Evolutionary conservation across 2,329 filamentous ascomycete species (phyloP), one percentile per base, ranked within the genome.

Genomic region (Colletotrichum coccodes): DNA sequence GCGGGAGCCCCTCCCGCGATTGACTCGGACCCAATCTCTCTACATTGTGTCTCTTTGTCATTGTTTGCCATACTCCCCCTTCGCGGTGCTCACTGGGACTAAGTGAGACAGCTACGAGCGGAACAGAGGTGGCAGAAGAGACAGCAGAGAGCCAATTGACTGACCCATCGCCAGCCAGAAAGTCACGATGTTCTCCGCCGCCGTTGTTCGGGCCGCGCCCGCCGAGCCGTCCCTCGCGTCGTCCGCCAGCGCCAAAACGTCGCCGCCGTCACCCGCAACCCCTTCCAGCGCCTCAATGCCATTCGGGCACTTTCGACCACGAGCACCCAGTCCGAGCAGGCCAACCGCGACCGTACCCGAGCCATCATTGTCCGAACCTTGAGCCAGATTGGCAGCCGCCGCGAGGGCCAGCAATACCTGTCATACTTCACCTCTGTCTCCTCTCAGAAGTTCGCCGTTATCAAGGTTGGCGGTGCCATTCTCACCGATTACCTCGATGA

Each of bases 391-490:
- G 95, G 94, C 71, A 97, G 94, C 71, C 97, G 97, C 88, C 88
- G 95, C 70, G 95, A 99, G 84, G 94, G 97, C 72, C 94, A 98
- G 85, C 95, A 98, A 82, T 98, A 98, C 82, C 91, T 98, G 68
- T 96, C 95, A 73, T 94, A 98, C 80, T 99, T 99, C 86, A 96
- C 92, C 74, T 97, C 95, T 38, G 95, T 98, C 71, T 96, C 94
- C 50, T 97, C 94, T 40, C 95, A 98, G 84, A 94, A 97, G 78
- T 99, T 98, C 80, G 95, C 95, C 73, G 95, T 99, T 56, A 97
- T 99, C 82, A 99, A 99, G 86, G 95, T 98, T 64, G 96, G 95
- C 71, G 96, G 95, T 71, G 96, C 95, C 71, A 98, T 98, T 76
- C 88, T 99, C 76, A 97, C 94, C 70, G 95, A 98, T 79, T 92